Evolutionary conservation across 192 early-diverging fungal species (phyloP), one percentile per base, ranked within the genome.

Genomic region (Bifiguratus adelaidae): DNA sequence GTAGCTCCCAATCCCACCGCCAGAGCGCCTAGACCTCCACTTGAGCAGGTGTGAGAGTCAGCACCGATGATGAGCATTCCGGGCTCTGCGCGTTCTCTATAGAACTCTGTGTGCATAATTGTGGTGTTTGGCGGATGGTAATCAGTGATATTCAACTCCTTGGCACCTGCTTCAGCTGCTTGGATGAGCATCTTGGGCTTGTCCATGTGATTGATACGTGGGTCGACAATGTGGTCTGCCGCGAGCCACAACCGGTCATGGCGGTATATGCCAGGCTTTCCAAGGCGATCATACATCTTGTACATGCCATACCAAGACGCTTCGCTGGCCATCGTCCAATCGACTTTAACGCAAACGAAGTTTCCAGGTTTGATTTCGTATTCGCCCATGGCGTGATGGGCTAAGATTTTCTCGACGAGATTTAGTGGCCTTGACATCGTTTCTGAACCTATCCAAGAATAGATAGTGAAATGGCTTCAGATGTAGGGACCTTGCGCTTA

Each of bases 291-390:
- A 67, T 82, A 87, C 12, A 81, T 85, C 76, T 87, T 85, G 68
- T 87, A 75, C 85, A 87, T 87, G 38, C 85, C 83, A 58, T 81
- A 78, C 85, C 85, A 87, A n/a, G 83, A 83, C 52, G 81, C 68
- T 53, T 87, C 85, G 7, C 81, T 83, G 4, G 83, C 85, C 49
- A 87, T 69, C 18, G 85, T 87, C 85, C 85, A 87, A 63, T 87
- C 85, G 6, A 87, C 85, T 5, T 71, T 65, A 20, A 87, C 85
- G 50, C 85, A 87, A 19, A 87, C 69, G 80, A 87, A 83, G 55
- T 87, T 79, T 38, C 85, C 85, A 11, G 85, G 85, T 55, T 60
- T 74, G 42, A 87, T 76, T 40, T 81, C 67, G 29, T 73, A 77
- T 7, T 78, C 78, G 21, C 80, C 78, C 47, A 87, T 82, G 27